These are phyloP conservation scores for Pyrenopolyporus hunteri DNA, from an alignment of 495 filamentous ascomycete genomes.

Conservation along the genomic window DNA sequence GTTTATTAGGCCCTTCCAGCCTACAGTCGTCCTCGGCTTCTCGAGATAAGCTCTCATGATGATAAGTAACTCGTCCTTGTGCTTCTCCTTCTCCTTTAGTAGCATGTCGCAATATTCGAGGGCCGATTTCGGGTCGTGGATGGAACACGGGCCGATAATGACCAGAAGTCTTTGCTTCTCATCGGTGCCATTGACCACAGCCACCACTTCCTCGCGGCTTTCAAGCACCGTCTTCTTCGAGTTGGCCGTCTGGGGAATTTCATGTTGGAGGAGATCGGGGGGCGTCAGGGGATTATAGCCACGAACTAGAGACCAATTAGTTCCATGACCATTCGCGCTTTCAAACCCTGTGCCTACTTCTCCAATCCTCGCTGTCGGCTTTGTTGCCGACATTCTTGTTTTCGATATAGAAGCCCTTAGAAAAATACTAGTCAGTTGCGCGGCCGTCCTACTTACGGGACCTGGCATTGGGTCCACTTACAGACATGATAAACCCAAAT, in stretches of 20 bases:
- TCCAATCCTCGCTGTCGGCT: constrained; percentile 82
- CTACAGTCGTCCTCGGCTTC: constrained; percentile 97
- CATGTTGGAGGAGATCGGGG: constrained; percentile 93
- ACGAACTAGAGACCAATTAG: constrained; percentile 61
- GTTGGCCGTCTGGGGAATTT: constrained; percentile 79
- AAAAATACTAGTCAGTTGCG: constrained; percentile 21
- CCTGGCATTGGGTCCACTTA: constrained; percentile 24
- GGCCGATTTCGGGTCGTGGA: constrained; percentile 92
- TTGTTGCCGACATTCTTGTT: constrained; percentile 90
- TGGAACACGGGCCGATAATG: constrained; percentile 94
- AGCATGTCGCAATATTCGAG: constrained; percentile 92
- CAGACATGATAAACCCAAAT: constrained; percentile 38
- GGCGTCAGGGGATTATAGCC: constrained; percentile 94
- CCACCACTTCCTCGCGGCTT: constrained; percentile 80
- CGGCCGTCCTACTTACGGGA: neutral
- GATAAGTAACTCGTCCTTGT: constrained; percentile 86
- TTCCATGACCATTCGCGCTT: constrained; percentile 3
- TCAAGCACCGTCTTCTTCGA: constrained; percentile 81
- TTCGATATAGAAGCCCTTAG: constrained; percentile 78
- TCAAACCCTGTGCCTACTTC: constrained; percentile 64
- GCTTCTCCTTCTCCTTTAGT: constrained; percentile 82
- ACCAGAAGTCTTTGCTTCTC: constrained; percentile 80
- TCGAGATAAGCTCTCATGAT: constrained; percentile 99
- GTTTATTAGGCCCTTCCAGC: constrained; percentile 99
- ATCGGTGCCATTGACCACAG: constrained; percentile 81